A percentile compares a stretch with the other conserved stretches of the same genome.
Conservation (phyloP, 176 grass and related monocot genomes). For the Pharus latifolius region DNA sequence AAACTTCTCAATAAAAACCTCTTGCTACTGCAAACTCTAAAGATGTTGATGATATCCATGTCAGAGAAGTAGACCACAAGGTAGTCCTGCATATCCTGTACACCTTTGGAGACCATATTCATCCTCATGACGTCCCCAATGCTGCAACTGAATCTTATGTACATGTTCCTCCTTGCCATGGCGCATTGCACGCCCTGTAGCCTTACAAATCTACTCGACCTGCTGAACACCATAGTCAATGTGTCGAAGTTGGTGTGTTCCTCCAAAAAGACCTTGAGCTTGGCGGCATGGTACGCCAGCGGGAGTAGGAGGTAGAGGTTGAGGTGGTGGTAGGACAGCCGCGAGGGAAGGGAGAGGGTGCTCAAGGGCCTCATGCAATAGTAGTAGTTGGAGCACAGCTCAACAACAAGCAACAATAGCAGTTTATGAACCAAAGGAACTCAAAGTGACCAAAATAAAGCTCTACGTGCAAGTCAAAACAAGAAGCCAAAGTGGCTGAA, state of each 20-base stretch:
- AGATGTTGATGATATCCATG: conserved; percentile 90
- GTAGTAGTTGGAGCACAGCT: too few species aligned
- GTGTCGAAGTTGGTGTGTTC: conserved; percentile 64
- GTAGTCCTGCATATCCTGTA: conserved; percentile 78
- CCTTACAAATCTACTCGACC: conserved; percentile 81
- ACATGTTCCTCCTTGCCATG: conserved; percentile 83
- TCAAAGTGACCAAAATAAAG: too few species aligned
- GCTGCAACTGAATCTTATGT: conserved; percentile 86
- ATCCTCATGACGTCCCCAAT: conserved; percentile 98
- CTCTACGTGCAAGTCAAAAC: too few species aligned
- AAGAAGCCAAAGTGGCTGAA: too few species aligned
- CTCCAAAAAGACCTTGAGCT: conserved; percentile 85
- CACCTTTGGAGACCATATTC: conserved; percentile 97
- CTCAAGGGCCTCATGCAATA: conserved; percentile 1
- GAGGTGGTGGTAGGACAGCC: not conserved
- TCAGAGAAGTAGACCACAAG: conserved; percentile 75
- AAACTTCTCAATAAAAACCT: conserved; percentile 39
- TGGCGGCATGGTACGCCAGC: conserved; percentile 41
- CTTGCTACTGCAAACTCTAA: too few species aligned
- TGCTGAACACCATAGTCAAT: conserved; percentile 68
- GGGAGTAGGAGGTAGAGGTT: conserved; percentile 3
- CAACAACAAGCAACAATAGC: too few species aligned
- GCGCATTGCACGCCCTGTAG: conserved; percentile 69
- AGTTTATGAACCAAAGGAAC: too few species aligned
- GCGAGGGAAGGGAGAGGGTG: conserved; percentile 1